Percentiles rank a stretch among this genome's conserved stretches.
Evolutionary conservation across 164 flowering plant genomes (phyloP).

Genomic region (Paratinospora sagittata): DNA sequence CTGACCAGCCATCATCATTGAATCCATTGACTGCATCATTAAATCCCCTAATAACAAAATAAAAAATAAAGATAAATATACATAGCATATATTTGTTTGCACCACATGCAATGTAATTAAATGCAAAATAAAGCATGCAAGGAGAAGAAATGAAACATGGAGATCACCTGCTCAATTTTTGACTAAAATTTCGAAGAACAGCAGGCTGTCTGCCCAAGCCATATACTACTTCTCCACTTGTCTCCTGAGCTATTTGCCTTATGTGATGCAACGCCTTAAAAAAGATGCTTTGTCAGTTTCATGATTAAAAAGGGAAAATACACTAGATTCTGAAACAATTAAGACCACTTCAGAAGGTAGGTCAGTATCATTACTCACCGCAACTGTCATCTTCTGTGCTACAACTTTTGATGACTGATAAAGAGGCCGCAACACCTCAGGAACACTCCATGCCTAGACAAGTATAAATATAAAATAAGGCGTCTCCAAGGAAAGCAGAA

Average conservation of each 20-base stretch:
- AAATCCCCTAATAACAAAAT: slow-evolving; percentile 57
- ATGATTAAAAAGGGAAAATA: background rate
- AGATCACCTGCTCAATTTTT: slow-evolving; percentile 66
- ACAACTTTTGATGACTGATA: slow-evolving; percentile 80
- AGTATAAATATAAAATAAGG: background rate
- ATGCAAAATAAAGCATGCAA: background rate
- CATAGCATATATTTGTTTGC: background rate
- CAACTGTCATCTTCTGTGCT: slow-evolving; percentile 77
- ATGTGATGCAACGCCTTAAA: slow-evolving; percentile 62
- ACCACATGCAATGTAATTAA: background rate
- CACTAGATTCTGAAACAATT: background rate
- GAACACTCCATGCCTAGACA: slow-evolving; percentile 70
- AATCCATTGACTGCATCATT: slow-evolving; percentile 92
- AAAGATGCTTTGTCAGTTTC: background rate
- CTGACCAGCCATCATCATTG: slow-evolving; percentile 87
- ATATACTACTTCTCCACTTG: slow-evolving; percentile 77
- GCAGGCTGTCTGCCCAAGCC: slow-evolving; percentile 85
- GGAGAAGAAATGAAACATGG: slow-evolving; percentile 1
- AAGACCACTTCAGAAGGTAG: background rate
- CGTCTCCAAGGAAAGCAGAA: background rate
- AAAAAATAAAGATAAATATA: background rate
- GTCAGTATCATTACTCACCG: slow-evolving; percentile 40
- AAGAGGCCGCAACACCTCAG: slow-evolving; percentile 78
- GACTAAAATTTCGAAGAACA: slow-evolving; percentile 76
- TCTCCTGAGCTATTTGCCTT: slow-evolving; percentile 81